Conservation (phyloP, 192 early-diverging fungal species). For the Umbelopsis isabellina region DNA sequence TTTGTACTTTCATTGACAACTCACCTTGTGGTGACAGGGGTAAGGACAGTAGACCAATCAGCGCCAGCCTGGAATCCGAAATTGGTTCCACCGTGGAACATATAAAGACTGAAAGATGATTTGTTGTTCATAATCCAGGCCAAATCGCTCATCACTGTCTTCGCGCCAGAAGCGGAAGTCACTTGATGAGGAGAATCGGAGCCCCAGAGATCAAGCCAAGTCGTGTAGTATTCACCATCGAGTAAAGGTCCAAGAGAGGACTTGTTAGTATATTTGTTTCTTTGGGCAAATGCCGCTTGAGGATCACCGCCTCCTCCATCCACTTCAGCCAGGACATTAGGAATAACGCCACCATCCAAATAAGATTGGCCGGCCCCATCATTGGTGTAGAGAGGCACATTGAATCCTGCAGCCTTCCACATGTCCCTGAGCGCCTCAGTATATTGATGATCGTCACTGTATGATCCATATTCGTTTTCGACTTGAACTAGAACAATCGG, state of each 20-base stretch:
- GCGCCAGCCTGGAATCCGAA: constrained; percentile 44
- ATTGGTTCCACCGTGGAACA: constrained; percentile 74
- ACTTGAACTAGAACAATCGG: constrained; percentile 66
- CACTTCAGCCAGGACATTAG: constrained; percentile 15
- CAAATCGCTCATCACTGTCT: constrained; percentile 2
- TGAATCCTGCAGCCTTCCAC: constrained; percentile 43
- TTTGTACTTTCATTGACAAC: neutral
- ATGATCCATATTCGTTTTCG: constrained; percentile 63
- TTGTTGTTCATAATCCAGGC: constrained; percentile 13
- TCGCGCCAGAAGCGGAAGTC: neutral
- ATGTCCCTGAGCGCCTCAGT: constrained; percentile 23
- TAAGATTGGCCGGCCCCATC: constrained; percentile 20
- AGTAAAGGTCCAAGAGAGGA: constrained; percentile 2
- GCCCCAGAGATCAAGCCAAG: constrained; percentile 19
- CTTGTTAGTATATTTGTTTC: neutral
- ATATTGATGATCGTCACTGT: neutral
- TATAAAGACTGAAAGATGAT: constrained; percentile 37
- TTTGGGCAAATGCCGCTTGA: neutral
- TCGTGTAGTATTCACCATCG: constrained; percentile 18
- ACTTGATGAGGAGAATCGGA: neutral
- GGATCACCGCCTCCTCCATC: constrained; percentile 14
- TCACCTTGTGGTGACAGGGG: constrained; percentile 38
- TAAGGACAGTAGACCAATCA: constrained; percentile 24
- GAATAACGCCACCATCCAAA: constrained; percentile 3
- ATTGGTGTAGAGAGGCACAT: constrained; percentile 27